Evolutionary conservation across 179 eudicot genomes (phyloP), one percentile per base, ranked within the genome.

Genomic region (Spergularia azorica): DNA sequence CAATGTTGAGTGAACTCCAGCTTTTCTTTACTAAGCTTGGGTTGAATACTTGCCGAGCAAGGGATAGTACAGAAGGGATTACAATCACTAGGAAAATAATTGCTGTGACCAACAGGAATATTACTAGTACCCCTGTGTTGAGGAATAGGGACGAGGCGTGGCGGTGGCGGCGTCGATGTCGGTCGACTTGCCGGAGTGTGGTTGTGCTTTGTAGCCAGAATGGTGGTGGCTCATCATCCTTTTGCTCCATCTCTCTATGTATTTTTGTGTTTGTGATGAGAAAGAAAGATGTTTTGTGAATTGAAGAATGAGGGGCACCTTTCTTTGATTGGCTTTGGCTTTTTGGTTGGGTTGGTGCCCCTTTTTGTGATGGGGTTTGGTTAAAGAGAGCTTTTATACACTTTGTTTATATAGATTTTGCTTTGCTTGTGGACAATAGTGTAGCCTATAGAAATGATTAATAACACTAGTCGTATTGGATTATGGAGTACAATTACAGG

Each of bases 1-100:
- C 69, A 10, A 89, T 14, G 48, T 93, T 91, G 17, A 95, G 52
- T 0, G 91, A 89, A 68, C 89, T 93, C 96, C 95, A 95, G 63
- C 91, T 84, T 56, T 80, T 91, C 81, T 89, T 95, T 0, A 90
- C 89, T 18, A 71, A 54, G 50, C 76, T 87, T 3, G 97, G 94
- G 66, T 79, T 86, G 21, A 90, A 83, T 17, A 89, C 77, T 9
- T 81, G 87, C 5, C 85, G 77, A 63, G 89, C 80, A 16, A 85
- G 77, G n/a, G 96, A 82, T 14, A 84, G 36, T 8, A 92, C 74
- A 9, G 87, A 79, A 74, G 98, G 97, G 56, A 92, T 79, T 7
- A 85, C 79, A 61, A 89, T 70, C 60, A 81, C 76, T 14, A 89
- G 66, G 78, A 86, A 84, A 16, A 86, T 70, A 43, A 83, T 36